A percentile compares a stretch with the other conserved stretches of the same genome.
phyloP scores from a whole-genome alignment of 1,284 basidiomycete genomes.

The Cutaneotrichosporon dermatis region DNA sequence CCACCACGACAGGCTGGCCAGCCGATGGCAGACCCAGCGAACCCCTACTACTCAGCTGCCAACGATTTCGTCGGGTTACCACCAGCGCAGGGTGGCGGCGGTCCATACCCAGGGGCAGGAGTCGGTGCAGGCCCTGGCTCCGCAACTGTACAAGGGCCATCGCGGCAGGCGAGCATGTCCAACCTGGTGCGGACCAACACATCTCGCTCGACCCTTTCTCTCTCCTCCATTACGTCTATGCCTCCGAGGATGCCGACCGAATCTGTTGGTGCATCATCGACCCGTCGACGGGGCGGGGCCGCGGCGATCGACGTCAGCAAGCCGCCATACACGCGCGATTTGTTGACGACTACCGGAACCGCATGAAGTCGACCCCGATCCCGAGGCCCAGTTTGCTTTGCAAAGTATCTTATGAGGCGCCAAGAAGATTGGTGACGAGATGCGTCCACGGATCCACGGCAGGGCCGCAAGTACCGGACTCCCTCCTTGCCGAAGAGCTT shows the following conservation, averaged over 20 bases:
- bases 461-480: conserved; percentile 79
- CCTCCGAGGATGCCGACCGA: conserved; percentile 42
- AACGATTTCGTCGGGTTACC: conserved; percentile 68
- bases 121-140: conserved; percentile 1
- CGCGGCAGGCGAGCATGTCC: conserved; percentile 33
- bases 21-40: conserved; percentile 18
- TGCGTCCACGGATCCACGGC: conserved; percentile 52
- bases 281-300: conserved; percentile 55
- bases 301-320: conserved; percentile 75
- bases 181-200: conserved; percentile 43
- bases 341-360: conserved; percentile 91
- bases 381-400: conserved; percentile 95
- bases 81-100: conserved; percentile 43
- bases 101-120: conserved; percentile 2
- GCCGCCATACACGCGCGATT: conserved; percentile 93
- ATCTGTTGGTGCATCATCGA: conserved; percentile 53
- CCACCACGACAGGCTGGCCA: conserved; percentile 28
- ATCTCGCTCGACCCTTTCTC: conserved; percentile 34
- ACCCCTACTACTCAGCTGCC: conserved; percentile 55
- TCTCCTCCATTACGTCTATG: conserved; percentile 27
- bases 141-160: conserved; percentile 12
- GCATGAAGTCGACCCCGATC: conserved; percentile 98
- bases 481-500: conserved; percentile 79
- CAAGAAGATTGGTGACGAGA: conserved; percentile 82
- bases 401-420: conserved; percentile 99